These are phyloP conservation scores for Melastoma malabathricum DNA, from an alignment of 345 rosid species.

Conservation along the genomic window DNA sequence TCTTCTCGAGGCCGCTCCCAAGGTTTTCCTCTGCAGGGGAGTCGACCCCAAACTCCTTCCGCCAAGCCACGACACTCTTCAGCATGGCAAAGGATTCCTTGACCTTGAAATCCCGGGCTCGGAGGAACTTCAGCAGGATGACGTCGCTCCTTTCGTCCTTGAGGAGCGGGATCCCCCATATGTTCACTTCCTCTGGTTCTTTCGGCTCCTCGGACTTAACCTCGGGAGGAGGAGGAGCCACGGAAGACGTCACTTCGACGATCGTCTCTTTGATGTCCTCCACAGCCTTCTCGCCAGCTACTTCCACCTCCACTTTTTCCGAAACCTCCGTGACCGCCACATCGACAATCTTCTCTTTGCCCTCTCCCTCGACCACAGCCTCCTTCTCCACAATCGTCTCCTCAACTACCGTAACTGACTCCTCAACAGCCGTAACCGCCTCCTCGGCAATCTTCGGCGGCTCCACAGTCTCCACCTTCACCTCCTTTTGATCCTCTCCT, in stretches of 20 bases:
- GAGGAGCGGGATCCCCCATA: slow-evolving; percentile 73
- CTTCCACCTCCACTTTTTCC: slow-evolving; percentile 18
- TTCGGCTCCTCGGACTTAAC: slow-evolving; percentile 10
- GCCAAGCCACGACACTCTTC: slow-evolving; percentile 62
- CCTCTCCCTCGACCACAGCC: slow-evolving; percentile 5
- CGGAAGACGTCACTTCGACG: slow-evolving; percentile 30
- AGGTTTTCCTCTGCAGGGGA: slow-evolving; percentile 46
- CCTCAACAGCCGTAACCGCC: not conserved
- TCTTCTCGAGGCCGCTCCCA: slow-evolving; percentile 56
- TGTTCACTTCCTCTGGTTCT: slow-evolving; percentile 34
- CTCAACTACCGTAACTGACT: not conserved
- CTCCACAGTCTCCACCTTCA: not conserved
- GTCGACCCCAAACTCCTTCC: slow-evolving; percentile 56
- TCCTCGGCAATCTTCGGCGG: not conserved
- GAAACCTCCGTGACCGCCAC: slow-evolving; percentile 14
- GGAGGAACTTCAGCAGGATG: slow-evolving; percentile 56
- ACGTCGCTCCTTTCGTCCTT: slow-evolving; percentile 67
- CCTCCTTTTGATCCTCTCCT: not conserved
- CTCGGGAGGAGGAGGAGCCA: slow-evolving; percentile 19
- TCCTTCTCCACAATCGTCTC: not conserved
- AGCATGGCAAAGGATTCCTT: slow-evolving; percentile 67
- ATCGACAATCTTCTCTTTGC: slow-evolving; percentile 7
- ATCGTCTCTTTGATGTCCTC: slow-evolving; percentile 84
- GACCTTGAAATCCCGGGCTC: slow-evolving; percentile 83
- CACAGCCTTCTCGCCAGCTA: slow-evolving; percentile 62